These are phyloP conservation scores for Tulasnella sp. DNA, from an alignment of 768 basidiomycete species.

Conservation along the genomic window DNA sequence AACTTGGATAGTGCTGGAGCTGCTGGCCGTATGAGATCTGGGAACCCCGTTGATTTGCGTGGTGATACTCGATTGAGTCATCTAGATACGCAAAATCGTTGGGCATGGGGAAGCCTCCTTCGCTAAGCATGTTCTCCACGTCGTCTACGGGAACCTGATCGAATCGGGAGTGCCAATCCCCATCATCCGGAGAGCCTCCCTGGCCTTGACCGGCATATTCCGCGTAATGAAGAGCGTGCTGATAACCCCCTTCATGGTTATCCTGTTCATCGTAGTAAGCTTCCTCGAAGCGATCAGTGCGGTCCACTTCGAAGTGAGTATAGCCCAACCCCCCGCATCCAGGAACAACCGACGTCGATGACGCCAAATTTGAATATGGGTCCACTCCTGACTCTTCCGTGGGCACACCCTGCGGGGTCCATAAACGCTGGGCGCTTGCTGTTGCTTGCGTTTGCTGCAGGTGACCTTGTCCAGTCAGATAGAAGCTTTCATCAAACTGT, in stretches of 20 bases:
- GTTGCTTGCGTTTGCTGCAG: not conserved
- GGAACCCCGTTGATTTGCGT: not conserved
- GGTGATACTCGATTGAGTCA: slow-evolving; percentile 9
- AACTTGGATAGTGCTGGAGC: not conserved
- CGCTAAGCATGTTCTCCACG: not conserved
- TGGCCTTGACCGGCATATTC: not conserved
- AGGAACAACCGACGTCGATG: not conserved
- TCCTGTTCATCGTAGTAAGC: not conserved
- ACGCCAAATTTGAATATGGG: not conserved
- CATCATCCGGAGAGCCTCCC: not conserved
- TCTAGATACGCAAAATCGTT: not conserved
- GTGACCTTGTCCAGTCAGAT: not conserved
- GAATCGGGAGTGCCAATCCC: not conserved
- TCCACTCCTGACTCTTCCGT: not conserved
- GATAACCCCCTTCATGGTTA: not conserved
- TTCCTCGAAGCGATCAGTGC: not conserved
- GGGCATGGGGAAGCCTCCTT: not conserved
- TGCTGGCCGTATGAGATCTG: not conserved
- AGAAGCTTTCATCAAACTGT: not conserved
- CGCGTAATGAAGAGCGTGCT: not conserved
- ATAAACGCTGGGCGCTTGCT: not conserved
- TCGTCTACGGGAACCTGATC: not conserved
- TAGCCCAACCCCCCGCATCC: not conserved
- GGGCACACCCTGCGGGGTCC: not conserved
- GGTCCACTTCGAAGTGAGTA: not conserved